Conservation (phyloP, 208 protist species). For the Crithidia sp. region DNA sequence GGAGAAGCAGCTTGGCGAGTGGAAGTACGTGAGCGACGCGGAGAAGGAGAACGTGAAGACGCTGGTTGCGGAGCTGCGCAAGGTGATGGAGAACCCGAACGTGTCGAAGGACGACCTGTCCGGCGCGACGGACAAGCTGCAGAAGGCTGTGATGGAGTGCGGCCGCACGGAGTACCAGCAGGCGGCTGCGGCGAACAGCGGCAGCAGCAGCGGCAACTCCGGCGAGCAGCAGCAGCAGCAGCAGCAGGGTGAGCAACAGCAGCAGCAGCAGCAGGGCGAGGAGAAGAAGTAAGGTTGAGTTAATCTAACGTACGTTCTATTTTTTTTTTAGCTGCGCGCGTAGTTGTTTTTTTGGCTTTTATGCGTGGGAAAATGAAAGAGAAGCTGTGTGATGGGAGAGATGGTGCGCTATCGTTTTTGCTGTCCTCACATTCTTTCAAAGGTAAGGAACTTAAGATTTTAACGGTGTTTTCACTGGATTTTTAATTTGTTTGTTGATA, state of each 20-base stretch:
- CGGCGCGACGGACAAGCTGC: slow-evolving; percentile 75
- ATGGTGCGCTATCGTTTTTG: no score
- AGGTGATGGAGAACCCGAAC: slow-evolving; percentile 80
- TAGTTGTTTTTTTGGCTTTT: slow-evolving; percentile 12
- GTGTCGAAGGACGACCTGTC: slow-evolving; percentile 71
- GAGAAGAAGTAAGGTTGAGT: slow-evolving; percentile 15
- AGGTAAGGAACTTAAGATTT: no score
- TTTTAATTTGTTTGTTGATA: no score
- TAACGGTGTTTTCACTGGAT: no score
- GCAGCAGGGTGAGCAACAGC: slow-evolving; percentile 4
- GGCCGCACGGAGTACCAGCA: slow-evolving; percentile 82
- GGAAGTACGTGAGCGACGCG: no score
- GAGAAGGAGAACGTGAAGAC: no score
- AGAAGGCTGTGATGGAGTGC: slow-evolving; percentile 88
- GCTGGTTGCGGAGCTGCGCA: no score
- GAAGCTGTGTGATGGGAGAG: no score
- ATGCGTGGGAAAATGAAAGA: no score
- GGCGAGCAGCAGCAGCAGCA: slow-evolving; percentile 22
- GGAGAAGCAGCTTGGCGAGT: slow-evolving; percentile 82
- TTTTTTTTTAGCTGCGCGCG: neutral
- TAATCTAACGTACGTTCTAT: no score
- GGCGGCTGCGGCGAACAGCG: slow-evolving; percentile 51
- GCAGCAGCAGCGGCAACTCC: slow-evolving; percentile 16
- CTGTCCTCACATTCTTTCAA: no score
- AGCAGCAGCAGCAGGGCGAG: slow-evolving; percentile 19